These are phyloP conservation scores for Lachancea sp. DNA, from an alignment of 805 yeast species.

Conservation along the genomic window DNA sequence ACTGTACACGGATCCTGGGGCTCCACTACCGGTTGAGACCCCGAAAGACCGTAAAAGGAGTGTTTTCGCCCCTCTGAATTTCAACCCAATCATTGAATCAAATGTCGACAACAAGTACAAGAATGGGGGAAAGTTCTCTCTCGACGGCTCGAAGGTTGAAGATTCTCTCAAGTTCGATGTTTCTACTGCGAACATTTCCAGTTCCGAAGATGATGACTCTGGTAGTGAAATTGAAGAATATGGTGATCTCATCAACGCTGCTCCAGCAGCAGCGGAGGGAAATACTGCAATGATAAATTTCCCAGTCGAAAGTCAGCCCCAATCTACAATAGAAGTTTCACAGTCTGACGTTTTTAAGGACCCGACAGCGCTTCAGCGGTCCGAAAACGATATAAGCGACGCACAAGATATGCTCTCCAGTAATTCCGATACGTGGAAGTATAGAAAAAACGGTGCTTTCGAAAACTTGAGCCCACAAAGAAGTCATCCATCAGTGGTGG, in stretches of 20 bases:
- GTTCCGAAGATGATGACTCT: constrained; percentile 30
- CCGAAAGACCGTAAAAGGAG: constrained; percentile 48
- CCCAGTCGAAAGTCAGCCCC: constrained; percentile 1
- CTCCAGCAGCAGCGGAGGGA: constrained; percentile 16
- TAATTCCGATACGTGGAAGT: constrained; percentile 10
- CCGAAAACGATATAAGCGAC: not conserved
- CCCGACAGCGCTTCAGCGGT: constrained; percentile 2
- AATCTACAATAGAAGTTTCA: constrained; percentile 9
- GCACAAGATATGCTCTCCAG: constrained; percentile 4
- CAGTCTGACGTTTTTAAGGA: constrained; percentile 7
- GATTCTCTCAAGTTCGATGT: constrained; percentile 30
- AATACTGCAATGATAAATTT: constrained; percentile 1
- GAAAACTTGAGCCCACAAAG: constrained; percentile 3
- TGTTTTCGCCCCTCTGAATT: constrained; percentile 73
- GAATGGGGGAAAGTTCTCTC: constrained; percentile 81
- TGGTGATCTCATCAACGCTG: constrained; percentile 16
- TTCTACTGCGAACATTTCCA: constrained; percentile 26
- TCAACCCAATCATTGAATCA: constrained; percentile 71
- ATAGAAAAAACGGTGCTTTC: not conserved
- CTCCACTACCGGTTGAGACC: constrained; percentile 59
- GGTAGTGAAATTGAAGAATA: constrained; percentile 21
- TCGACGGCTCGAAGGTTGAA: constrained; percentile 26
- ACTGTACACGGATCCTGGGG: constrained; percentile 73
- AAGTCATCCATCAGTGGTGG: not conserved
- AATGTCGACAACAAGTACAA: constrained; percentile 81